Base-by-base conservation (phyloP, 1,284 basidiomycete species). In the Sphagnurus paluster region DNA sequence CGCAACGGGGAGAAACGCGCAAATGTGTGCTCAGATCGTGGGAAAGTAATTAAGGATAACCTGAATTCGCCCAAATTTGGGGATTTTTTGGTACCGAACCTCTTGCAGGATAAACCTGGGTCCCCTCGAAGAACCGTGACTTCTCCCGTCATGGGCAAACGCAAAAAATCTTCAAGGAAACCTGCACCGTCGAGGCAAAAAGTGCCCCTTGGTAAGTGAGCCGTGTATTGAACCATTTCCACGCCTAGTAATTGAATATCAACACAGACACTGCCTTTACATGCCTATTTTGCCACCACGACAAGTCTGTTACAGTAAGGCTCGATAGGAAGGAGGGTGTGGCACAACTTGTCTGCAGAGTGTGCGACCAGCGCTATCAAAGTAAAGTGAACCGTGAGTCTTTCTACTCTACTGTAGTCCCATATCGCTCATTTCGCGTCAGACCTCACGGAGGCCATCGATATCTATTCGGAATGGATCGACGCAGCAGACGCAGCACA, bases 391-490 rank as follows among this genome's bases (percentile, higher is more conserved):
- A 90, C 56, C 87, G 90, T 92, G 60, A 63, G 90, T 77, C 17
- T 33, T 10, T 8, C 19, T 17, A 3, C n/a, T 54, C 50, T 35
- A 26, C 30, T 16, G 30, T 21, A 23, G 46, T 28, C 29, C 53
- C 25, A 4, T 24, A 43, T 49, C 39, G 33, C 33, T 48, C 29
- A 44, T 28, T 24, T 14, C 49, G 30, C 32, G 37, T 23, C 57
- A 86, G 90, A 93, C 60, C 73, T 94, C 39, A 91, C 89, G 1
- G 91, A 93, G 57, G 82, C 92, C 4, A 85, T 94, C 50, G 92
- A 94, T 64, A 89, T 94, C 21, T 94, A 93, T 64, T 90, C 90
- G 8, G 87, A 91, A 60, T 94, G 91, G 91, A 91, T 93, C 55
- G 91, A 93, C 65, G 90, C 91, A 36, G 89, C 89, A 16, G 90